Percentiles rank a stretch among this genome's conserved stretches.
phyloP scores from a whole-genome alignment of 805 yeast species.

The Cyberlindnera maclurae region DNA sequence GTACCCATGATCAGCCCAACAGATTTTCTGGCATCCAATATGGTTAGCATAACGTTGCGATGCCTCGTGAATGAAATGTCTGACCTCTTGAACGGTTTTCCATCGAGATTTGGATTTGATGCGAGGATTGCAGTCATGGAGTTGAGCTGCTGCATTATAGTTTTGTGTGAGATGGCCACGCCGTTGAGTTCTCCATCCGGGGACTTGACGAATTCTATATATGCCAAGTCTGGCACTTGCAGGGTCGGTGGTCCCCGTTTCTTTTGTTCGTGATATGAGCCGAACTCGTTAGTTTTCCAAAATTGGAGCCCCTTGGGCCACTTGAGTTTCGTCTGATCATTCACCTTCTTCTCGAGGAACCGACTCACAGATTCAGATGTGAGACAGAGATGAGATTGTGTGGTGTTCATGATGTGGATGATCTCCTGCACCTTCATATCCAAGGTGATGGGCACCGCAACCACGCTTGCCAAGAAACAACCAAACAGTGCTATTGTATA shows the following conservation, averaged over 20 bases:
- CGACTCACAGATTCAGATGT: constrained; percentile 76
- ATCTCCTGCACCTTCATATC: constrained; percentile 64
- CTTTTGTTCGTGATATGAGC: constrained; percentile 55
- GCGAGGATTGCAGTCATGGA: constrained; percentile 62
- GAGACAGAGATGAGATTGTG: constrained; percentile 71
- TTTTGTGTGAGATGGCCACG: constrained; percentile 85
- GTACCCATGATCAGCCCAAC: constrained; percentile 83
- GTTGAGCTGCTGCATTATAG: constrained; percentile 83
- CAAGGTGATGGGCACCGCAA: constrained; percentile 88
- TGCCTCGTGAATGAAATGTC: constrained; percentile 39
- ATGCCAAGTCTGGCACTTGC: constrained; percentile 79
- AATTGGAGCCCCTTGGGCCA: constrained; percentile 73
- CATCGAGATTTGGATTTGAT: constrained; percentile 46
- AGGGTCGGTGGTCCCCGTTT: constrained; percentile 55
- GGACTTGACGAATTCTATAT: constrained; percentile 85
- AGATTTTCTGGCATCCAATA: constrained; percentile 66
- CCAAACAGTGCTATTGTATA: constrained; percentile 84
- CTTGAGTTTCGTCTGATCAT: constrained; percentile 37
- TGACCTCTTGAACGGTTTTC: constrained; percentile 43
- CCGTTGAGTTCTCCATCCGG: constrained; percentile 91
- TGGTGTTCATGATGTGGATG: constrained; percentile 58
- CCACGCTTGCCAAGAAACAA: constrained; percentile 87
- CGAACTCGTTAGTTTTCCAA: constrained; percentile 86
- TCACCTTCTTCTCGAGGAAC: constrained; percentile 56
- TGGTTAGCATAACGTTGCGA: constrained; percentile 53